Evolutionary conservation across 306 rosid genomes (phyloP).

Genomic region (Notholithocarpus densiflorus): DNA sequence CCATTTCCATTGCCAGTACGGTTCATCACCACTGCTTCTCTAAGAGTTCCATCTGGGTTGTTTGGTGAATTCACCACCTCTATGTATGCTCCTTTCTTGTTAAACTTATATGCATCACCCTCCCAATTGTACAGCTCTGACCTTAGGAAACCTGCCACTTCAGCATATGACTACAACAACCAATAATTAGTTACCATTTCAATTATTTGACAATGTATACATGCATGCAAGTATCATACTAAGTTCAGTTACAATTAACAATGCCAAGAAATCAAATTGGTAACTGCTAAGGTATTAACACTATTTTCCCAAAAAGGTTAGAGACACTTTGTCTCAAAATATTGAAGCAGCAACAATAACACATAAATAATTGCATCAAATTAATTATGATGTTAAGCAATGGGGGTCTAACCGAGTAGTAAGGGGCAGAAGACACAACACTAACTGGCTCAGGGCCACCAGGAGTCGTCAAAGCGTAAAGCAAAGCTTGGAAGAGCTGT

Average conservation of each 20-base stretch:
- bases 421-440: slow-evolving; percentile 70
- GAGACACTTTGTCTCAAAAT: too few species aligned
- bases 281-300: too few species aligned
- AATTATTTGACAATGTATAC: too few species aligned
- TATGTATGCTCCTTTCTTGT: slow-evolving; percentile 53
- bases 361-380: too few species aligned
- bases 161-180: slow-evolving; percentile 47
- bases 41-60: slow-evolving; percentile 65
- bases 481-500: slow-evolving; percentile 62
- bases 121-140: slow-evolving; percentile 65
- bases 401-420: slow-evolving; percentile 54
- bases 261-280: too few species aligned
- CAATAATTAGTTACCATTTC: background rate
- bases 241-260: too few species aligned
- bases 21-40: slow-evolving; percentile 38
- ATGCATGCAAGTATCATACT: too few species aligned
- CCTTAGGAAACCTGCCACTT: slow-evolving; percentile 31
- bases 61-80: slow-evolving; percentile 75
- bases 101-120: slow-evolving; percentile 60
- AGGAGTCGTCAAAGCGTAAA: slow-evolving; percentile 56
- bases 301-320: too few species aligned
- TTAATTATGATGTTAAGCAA: background rate
- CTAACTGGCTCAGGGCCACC: slow-evolving; percentile 35
- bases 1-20: slow-evolving; percentile 16
- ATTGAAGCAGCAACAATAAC: too few species aligned